These are phyloP conservation scores for Earliella scabrosa DNA, from an alignment of 1,284 basidiomycete species.

Conservation along the genomic window DNA sequence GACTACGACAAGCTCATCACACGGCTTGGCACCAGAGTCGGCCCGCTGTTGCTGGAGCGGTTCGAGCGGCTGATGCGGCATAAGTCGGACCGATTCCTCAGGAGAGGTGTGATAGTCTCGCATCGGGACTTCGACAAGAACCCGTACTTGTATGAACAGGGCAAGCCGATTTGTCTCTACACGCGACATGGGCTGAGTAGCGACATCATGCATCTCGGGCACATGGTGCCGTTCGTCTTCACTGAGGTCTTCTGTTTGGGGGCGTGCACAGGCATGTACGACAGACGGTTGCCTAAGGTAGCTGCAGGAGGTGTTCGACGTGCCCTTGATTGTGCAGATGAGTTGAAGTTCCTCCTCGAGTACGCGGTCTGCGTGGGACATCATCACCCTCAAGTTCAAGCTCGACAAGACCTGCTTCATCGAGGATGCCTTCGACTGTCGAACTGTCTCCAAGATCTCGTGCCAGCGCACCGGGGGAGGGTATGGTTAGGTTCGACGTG, in stretches of 20 bases:
- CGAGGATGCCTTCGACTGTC: slow-evolving; percentile 94
- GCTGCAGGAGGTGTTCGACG: slow-evolving; percentile 96
- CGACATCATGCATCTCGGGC: slow-evolving; percentile 97
- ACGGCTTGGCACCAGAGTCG: slow-evolving; percentile 93
- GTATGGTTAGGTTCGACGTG: slow-evolving; percentile 96
- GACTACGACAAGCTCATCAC: slow-evolving; percentile 97
- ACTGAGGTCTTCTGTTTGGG: slow-evolving; percentile 66
- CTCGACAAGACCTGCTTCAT: slow-evolving; percentile 91
- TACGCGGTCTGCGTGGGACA: too few relatives aligned
- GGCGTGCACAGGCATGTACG: neutral
- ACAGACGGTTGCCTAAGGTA: slow-evolving; percentile 58
- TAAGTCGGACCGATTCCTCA: slow-evolving; percentile 88
- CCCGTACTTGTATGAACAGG: slow-evolving; percentile 93
- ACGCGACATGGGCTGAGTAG: slow-evolving; percentile 97
- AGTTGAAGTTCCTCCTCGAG: slow-evolving; percentile 99
- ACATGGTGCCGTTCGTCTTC: slow-evolving; percentile 97
- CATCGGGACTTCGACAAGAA: slow-evolving; percentile 96
- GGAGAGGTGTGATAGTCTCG: slow-evolving; percentile 96
- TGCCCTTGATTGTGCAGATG: slow-evolving; percentile 95
- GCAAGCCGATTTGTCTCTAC: slow-evolving; percentile 98
- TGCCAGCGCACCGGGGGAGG: slow-evolving; percentile 91
- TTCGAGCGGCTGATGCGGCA: slow-evolving; percentile 93
- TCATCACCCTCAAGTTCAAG: too few relatives aligned
- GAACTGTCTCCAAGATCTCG: slow-evolving; percentile 93
- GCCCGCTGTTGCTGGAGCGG: slow-evolving; percentile 79